Evolutionary conservation across 2,329 filamentous ascomycete species (phyloP), one percentile per base, ranked within the genome.

Genomic region (Mycocentrospora acerina): DNA sequence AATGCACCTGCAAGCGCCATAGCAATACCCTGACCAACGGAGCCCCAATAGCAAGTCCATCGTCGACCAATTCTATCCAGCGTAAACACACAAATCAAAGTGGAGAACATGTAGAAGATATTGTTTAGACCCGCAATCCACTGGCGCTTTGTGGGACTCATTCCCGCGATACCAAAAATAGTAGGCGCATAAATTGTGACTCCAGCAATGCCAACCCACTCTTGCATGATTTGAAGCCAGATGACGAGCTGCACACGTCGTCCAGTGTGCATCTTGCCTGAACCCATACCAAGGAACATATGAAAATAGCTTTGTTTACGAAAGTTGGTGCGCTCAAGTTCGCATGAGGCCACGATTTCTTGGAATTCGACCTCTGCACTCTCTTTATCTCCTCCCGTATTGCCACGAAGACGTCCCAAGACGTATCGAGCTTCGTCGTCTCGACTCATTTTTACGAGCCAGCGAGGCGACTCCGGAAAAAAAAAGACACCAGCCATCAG

Each of bases 201-300:
- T 28, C 81, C 83, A 0, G 83, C 82, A 44, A 87, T 86, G 0
- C 83, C 82, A 35, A 82, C 76, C 81, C 82, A 85, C 52, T 85
- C 79, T 54, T 86, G 82, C 57, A 86, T 77, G 29, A 86, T 83
- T 64, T 86, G 82, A 7, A 87, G 71, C 82, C 83, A 87, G 24
- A 88, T 74, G 3, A 84, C 82, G 2, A 88, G 73, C 53, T 86
- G 82, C 0, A 86, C 82, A 5, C 85, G 78, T 1, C 84, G 74
- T 1, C 78, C 84, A 0, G 79, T 83, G 47, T 87, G 83, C 7
- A 87, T 63, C 35, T 84, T 80, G 1, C 74, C 83, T 0, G 81
- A 83, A 3, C 80, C 81, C 37, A 79, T 76, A 2, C 82, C 82
- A 35, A 85, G 81, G 2, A 88, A 66, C 83, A 88, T 87, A 32